Conservation (phyloP, 768 basidiomycete genomes). For the Tylopilus subfusipes region DNA sequence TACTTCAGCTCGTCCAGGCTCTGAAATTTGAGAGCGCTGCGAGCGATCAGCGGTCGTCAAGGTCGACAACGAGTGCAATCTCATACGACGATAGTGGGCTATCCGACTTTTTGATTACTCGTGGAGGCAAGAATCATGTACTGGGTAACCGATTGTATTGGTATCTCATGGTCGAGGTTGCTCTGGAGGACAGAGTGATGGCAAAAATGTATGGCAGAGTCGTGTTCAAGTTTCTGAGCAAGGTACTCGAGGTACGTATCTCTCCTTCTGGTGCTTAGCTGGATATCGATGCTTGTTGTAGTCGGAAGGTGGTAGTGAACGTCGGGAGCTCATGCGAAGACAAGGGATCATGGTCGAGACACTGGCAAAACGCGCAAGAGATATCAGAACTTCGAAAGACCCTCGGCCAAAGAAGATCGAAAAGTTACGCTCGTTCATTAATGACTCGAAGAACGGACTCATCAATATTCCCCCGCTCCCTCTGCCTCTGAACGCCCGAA, state of each 20-base stretch:
- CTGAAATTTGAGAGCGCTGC: slow-evolving; percentile 91
- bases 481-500: slow-evolving; percentile 84
- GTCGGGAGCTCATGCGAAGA: slow-evolving; percentile 83
- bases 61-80: slow-evolving; percentile 67
- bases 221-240: slow-evolving; percentile 85
- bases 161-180: slow-evolving; percentile 97
- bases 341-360: slow-evolving; percentile 89
- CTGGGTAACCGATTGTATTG: slow-evolving; percentile 93
- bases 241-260: slow-evolving; percentile 71
- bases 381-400: slow-evolving; percentile 87
- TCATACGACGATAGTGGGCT: slow-evolving; percentile 91
- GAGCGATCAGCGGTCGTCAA: slow-evolving; percentile 71
- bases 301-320: slow-evolving; percentile 73
- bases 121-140: slow-evolving; percentile 78
- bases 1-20: slow-evolving; percentile 95
- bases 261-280: background rate
- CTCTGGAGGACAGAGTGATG: slow-evolving; percentile 77
- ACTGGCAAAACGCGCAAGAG: slow-evolving; percentile 80
- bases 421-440: slow-evolving; percentile 79
- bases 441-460: slow-evolving; percentile 84
- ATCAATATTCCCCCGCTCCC: slow-evolving; percentile 76
- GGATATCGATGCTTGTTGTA: slow-evolving; percentile 25
- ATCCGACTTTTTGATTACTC: slow-evolving; percentile 84
- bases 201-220: slow-evolving; percentile 94
- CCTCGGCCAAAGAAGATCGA: slow-evolving; percentile 97